These are phyloP conservation scores for Huntiella bhutanensis DNA, from an alignment of 2,329 filamentous ascomycete genomes.

Conservation along the genomic window DNA sequence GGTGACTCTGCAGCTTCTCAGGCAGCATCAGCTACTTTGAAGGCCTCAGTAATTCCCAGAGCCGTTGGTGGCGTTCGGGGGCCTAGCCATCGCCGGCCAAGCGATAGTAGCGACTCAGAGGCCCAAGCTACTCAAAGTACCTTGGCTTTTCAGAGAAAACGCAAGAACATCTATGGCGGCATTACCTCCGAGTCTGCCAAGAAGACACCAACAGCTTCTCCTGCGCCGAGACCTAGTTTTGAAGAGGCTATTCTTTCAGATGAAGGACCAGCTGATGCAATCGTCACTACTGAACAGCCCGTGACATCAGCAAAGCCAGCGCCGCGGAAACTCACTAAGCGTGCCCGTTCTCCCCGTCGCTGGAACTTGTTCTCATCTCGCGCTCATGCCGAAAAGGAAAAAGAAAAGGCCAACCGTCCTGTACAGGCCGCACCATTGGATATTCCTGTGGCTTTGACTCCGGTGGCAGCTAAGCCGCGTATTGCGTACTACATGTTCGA, in stretches of 20 bases:
- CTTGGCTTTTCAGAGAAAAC: constrained; percentile 27
- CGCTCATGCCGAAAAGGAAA: constrained; percentile 24
- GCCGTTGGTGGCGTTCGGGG: neutral
- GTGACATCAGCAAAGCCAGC: neutral
- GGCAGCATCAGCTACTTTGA: constrained; percentile 24
- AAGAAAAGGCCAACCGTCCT: neutral
- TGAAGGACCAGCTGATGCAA: neutral
- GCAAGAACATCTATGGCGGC: neutral
- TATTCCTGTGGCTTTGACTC: neutral
- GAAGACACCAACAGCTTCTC: constrained; percentile 33
- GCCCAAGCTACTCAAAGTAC: constrained; percentile 28
- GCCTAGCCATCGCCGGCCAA: constrained; percentile 24
- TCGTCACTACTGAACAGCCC: neutral
- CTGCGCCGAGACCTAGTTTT: constrained; percentile 17
- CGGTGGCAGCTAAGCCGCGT: neutral
- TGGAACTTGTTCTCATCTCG: constrained; percentile 43
- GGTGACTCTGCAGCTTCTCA: constrained; percentile 24
- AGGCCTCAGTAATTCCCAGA: constrained; percentile 34
- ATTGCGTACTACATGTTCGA: constrained; percentile 2
- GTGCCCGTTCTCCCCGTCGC: constrained; percentile 34
- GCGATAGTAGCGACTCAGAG: constrained; percentile 39
- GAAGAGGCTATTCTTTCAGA: neutral
- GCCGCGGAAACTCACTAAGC: constrained; percentile 37
- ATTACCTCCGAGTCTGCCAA: neutral
- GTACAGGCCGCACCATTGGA: constrained; percentile 17